A percentile compares a stretch with the other conserved stretches of the same genome.
Evolutionary conservation across 1,284 basidiomycete genomes (phyloP).

Genomic region (Cystobasidiaceae sp.): DNA sequence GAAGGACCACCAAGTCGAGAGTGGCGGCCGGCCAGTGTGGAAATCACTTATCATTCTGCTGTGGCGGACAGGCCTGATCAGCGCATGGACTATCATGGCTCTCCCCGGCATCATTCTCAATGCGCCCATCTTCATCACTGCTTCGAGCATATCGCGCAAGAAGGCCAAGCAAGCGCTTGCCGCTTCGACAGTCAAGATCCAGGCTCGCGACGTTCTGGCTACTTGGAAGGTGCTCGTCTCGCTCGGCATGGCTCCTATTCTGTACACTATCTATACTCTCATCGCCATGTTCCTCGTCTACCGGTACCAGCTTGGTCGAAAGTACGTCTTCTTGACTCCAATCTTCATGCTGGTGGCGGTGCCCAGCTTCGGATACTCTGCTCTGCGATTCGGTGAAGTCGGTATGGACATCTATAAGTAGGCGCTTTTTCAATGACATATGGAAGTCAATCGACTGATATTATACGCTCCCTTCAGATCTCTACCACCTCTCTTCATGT

Average conservation of each 20-base stretch:
- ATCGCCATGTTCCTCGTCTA: slow-evolving; percentile 71
- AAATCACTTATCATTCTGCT: slow-evolving; percentile 78
- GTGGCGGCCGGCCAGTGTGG: slow-evolving; percentile 62
- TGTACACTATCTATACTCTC: slow-evolving; percentile 79
- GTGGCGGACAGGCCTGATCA: slow-evolving; percentile 75
- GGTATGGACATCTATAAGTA: slow-evolving; percentile 98
- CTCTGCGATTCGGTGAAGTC: slow-evolving; percentile 96
- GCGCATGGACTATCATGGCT: slow-evolving; percentile 79
- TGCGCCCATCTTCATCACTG: slow-evolving; percentile 88
- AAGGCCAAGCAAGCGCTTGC: slow-evolving; percentile 99
- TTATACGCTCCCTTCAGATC: slow-evolving; percentile 57
- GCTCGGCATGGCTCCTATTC: slow-evolving; percentile 77
- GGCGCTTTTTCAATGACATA: slow-evolving; percentile 5
- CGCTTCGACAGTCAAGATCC: slow-evolving; percentile 91
- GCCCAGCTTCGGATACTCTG: slow-evolving; percentile 87
- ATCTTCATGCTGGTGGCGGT: slow-evolving; percentile 69
- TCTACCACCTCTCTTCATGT: slow-evolving; percentile 82
- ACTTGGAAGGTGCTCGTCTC: slow-evolving; percentile 99
- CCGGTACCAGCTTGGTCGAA: slow-evolving; percentile 58
- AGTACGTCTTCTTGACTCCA: slow-evolving; percentile 71
- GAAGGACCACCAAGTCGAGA: slow-evolving; percentile 82
- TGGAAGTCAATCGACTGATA: not conserved
- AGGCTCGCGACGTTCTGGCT: slow-evolving; percentile 88
- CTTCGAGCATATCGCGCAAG: slow-evolving; percentile 76
- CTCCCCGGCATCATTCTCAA: slow-evolving; percentile 93